Evolutionary conservation across 805 yeast species (phyloP).

Genomic region (Yamadazyma insecticola): DNA sequence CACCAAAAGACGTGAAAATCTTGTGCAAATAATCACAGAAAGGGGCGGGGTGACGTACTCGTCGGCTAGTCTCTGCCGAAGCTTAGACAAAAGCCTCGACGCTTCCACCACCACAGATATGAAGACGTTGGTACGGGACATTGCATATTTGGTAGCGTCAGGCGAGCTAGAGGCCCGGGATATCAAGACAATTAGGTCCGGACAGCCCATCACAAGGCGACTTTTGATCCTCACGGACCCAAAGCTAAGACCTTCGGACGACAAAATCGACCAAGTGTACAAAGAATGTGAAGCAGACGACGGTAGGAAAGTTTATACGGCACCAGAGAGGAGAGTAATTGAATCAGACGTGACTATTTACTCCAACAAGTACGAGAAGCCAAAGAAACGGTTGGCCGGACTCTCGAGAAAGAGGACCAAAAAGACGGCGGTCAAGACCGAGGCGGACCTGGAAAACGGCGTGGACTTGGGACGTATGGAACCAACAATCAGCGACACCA

Average conservation of each 20-base stretch:
- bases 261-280: conserved; percentile 22
- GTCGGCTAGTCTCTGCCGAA: conserved; percentile 27
- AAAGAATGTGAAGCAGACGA: conserved; percentile 21
- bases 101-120: conserved; percentile 28
- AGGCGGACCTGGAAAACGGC: neutral
- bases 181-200: conserved; percentile 21
- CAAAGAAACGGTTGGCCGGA: conserved; percentile 16
- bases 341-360: conserved; percentile 25
- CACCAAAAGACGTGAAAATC: conserved; percentile 21
- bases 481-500: too few relatives aligned
- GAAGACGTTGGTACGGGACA: conserved; percentile 37
- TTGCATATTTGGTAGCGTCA: conserved; percentile 21
- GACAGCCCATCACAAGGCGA: conserved; percentile 24
- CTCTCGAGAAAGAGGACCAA: conserved; percentile 2
- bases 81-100: conserved; percentile 26
- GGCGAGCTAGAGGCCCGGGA: conserved; percentile 19
- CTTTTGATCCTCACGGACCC: conserved; percentile 28
- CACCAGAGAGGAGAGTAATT: conserved; percentile 16
- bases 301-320: conserved; percentile 13
- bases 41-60: conserved; percentile 37
- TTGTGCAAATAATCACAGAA: conserved; percentile 26
- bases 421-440: conserved; percentile 3
- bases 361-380: conserved; percentile 5
- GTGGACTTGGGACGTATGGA: too few relatives aligned
- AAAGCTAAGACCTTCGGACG: conserved; percentile 21